Conservation (phyloP, 2,329 filamentous ascomycete species). For the Blastomyces parvus region DNA sequence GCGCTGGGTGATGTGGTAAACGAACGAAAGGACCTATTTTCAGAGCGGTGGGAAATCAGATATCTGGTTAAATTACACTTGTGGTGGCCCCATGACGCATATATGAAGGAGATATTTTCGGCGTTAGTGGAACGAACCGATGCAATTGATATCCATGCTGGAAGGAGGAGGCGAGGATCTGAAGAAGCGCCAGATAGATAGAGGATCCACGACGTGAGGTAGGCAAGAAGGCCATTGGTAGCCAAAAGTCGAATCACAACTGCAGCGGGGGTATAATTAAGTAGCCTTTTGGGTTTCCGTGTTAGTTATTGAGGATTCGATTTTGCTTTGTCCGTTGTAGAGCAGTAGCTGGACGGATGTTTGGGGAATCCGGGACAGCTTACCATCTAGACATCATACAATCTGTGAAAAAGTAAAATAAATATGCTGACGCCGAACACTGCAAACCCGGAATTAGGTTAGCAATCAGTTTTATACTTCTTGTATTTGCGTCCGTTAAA, state of each 20-base stretch:
- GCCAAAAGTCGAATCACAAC: slow-evolving; percentile 71
- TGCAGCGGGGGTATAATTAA: slow-evolving; percentile 69
- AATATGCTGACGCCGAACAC: slow-evolving; percentile 67
- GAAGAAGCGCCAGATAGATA: slow-evolving; percentile 60
- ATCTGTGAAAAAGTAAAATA: slow-evolving; percentile 75
- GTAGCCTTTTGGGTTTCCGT: slow-evolving; percentile 48
- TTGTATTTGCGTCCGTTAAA: neutral
- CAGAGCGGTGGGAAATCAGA: neutral
- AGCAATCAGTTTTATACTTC: neutral
- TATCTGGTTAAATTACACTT: neutral
- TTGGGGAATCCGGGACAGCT: slow-evolving; percentile 18
- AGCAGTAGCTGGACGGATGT: neutral
- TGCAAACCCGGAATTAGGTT: slow-evolving; percentile 24
- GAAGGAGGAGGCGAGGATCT: slow-evolving; percentile 61
- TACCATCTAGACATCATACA: slow-evolving; percentile 77
- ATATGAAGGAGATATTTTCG: neutral
- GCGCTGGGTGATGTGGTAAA: slow-evolving; percentile 68
- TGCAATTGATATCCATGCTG: slow-evolving; percentile 69
- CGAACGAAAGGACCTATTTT: slow-evolving; percentile 56
- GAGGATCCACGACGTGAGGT: slow-evolving; percentile 62
- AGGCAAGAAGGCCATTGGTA: slow-evolving; percentile 64
- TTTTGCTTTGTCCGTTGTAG: neutral
- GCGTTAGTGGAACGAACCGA: slow-evolving; percentile 43
- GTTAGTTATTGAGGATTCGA: slow-evolving; percentile 1
- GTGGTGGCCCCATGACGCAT: neutral